Percentiles rank a stretch among this genome's conserved stretches.
phyloP scores from a whole-genome alignment of 164 flowering plant species.

The Santalum album region DNA sequence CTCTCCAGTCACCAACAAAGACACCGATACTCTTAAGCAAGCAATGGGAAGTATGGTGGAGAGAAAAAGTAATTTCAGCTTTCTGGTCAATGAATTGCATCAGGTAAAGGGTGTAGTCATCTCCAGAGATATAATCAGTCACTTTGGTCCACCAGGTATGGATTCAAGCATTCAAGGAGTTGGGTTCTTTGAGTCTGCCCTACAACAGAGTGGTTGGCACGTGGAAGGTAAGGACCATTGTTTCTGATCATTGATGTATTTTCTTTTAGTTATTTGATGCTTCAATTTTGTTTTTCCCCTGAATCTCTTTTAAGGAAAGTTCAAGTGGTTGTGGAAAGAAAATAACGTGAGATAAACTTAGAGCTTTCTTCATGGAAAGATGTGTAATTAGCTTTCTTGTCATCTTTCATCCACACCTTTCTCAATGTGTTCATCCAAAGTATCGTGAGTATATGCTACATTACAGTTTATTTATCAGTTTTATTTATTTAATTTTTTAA shows the following conservation, averaged over 20 bases:
- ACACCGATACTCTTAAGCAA: constrained; percentile 30
- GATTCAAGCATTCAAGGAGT: constrained; percentile 31
- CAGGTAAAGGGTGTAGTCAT: constrained; percentile 22
- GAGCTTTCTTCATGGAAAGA: too few relatives aligned
- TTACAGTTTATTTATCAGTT: too few relatives aligned
- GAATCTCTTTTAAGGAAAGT: too few relatives aligned
- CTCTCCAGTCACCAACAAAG: constrained; percentile 25
- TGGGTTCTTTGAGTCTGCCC: constrained; percentile 38
- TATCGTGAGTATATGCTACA: too few relatives aligned
- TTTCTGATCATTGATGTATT: constrained; percentile 11
- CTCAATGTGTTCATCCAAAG: too few relatives aligned
- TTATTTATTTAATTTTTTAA: too few relatives aligned
- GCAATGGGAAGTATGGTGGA: constrained; percentile 24
- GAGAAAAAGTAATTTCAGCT: constrained; percentile 25
- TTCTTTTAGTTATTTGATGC: too few relatives aligned
- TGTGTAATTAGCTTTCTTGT: too few relatives aligned
- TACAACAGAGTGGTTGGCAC: constrained; percentile 25
- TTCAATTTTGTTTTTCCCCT: too few relatives aligned
- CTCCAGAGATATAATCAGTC: constrained; percentile 29
- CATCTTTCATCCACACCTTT: too few relatives aligned
- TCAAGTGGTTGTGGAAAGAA: too few relatives aligned
- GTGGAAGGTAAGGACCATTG: constrained; percentile 17
- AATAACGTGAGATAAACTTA: too few relatives aligned
- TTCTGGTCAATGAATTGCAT: constrained; percentile 21
- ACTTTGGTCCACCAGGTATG: constrained; percentile 37